Evolutionary conservation across 148 eudicot genomes (phyloP).

Genomic region (Vaccinium vitisidaea): DNA sequence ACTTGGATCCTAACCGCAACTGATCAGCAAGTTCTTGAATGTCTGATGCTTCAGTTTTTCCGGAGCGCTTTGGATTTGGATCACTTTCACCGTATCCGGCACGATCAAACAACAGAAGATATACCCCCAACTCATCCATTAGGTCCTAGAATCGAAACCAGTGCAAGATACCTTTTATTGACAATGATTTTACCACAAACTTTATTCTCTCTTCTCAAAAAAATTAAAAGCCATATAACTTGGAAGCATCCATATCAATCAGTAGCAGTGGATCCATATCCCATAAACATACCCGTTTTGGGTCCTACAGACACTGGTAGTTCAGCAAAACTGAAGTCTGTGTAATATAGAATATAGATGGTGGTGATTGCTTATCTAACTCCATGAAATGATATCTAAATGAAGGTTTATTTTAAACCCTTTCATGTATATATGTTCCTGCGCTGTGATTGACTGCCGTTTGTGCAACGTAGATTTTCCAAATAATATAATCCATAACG

Average conservation of each 20-base stretch:
- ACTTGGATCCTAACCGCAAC: slow-evolving; percentile 50
- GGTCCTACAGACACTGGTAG: not conserved
- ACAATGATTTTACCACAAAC: not conserved
- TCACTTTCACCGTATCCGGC: slow-evolving; percentile 74
- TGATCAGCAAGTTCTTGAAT: slow-evolving; percentile 68
- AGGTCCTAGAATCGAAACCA: slow-evolving; percentile 53
- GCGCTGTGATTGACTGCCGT: not conserved
- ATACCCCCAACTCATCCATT: slow-evolving; percentile 48
- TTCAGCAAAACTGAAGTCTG: not conserved
- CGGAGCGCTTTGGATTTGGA: slow-evolving; percentile 52
- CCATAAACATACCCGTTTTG: not conserved
- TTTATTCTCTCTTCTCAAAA: not conserved
- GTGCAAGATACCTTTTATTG: slow-evolving; percentile 18
- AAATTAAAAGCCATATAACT: not conserved
- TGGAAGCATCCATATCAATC: not conserved
- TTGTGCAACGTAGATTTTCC: not conserved
- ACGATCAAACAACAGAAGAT: slow-evolving; percentile 57
- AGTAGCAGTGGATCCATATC: not conserved
- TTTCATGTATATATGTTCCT: not conserved
- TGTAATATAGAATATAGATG: no score
- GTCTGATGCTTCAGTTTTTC: slow-evolving; percentile 54
- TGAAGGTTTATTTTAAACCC: not conserved
- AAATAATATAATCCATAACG: not conserved
- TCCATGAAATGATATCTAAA: not conserved
- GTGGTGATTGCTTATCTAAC: not conserved